These are phyloP conservation scores for Plasmodium sp. DNA, from an alignment of 169 alveolate genomes.

Conservation along the genomic window DNA sequence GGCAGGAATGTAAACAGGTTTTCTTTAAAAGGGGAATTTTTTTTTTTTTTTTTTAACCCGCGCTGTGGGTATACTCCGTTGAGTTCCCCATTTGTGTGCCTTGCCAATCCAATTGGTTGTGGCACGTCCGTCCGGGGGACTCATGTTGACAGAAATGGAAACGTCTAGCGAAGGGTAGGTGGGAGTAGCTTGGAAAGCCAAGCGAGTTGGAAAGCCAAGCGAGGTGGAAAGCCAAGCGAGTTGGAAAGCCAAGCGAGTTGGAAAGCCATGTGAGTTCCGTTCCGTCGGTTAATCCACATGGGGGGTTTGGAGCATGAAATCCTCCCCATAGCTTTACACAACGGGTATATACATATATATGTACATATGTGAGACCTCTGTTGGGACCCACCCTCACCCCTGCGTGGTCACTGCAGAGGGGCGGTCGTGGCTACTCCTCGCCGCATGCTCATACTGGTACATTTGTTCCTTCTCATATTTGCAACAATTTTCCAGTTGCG, in stretches of 20 bases:
- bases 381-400: neutral
- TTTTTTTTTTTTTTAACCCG: too few relatives aligned
- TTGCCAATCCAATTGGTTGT: neutral
- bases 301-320: neutral
- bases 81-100: too few relatives aligned
- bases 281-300: neutral
- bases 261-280: neutral
- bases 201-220: neutral
- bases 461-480: neutral
- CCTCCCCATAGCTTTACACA: neutral
- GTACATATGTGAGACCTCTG: neutral
- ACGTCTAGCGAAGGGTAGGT: neutral
- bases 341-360: neutral
- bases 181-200: neutral
- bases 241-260: neutral
- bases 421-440: neutral
- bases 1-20: neutral
- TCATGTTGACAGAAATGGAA: neutral
- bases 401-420: neutral
- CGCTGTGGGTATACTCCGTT: neutral
- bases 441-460: neutral
- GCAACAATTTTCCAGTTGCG: neutral
- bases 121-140: neutral
- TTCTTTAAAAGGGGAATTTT: neutral
- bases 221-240: neutral